phyloP scores from a whole-genome alignment of 768 basidiomycete species.

The Lentinula sp. region DNA sequence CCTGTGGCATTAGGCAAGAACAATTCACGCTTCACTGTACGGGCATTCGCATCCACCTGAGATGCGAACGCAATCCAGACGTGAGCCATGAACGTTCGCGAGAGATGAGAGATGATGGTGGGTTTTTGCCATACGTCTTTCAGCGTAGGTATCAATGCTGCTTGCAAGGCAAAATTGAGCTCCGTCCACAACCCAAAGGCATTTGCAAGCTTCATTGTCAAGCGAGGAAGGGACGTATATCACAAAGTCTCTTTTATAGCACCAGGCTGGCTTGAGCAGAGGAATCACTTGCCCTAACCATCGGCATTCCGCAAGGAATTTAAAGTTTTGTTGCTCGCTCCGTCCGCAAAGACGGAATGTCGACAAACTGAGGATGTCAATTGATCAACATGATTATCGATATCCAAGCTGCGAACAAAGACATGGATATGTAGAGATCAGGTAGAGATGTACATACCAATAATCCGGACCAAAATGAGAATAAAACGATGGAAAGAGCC shows the following conservation, averaged over 20 bases:
- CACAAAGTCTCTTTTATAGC: neutral
- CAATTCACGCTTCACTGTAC: slow-evolving; percentile 18
- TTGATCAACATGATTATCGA: neutral
- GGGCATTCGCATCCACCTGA: slow-evolving; percentile 14
- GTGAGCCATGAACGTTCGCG: slow-evolving; percentile 33
- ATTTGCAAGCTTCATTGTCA: neutral
- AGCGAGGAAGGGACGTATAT: neutral
- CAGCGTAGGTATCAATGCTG: slow-evolving; percentile 30
- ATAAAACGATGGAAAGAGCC: neutral
- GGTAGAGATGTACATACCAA: neutral
- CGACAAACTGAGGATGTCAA: neutral
- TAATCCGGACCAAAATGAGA: neutral
- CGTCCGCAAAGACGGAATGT: neutral
- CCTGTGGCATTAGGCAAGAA: neutral
- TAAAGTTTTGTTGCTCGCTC: neutral
- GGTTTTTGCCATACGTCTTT: slow-evolving; percentile 22
- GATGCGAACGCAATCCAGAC: slow-evolving; percentile 33
- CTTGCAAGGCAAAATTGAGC: slow-evolving; percentile 19
- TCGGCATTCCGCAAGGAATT: neutral
- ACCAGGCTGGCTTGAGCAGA: neutral
- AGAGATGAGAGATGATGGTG: slow-evolving; percentile 25
- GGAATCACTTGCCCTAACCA: neutral
- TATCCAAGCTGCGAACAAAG: neutral
- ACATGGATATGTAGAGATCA: neutral
- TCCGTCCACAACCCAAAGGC: slow-evolving; percentile 19